Evolutionary conservation across 2,329 filamentous ascomycete genomes (phyloP).

Genomic region (Talaromyces sp.): DNA sequence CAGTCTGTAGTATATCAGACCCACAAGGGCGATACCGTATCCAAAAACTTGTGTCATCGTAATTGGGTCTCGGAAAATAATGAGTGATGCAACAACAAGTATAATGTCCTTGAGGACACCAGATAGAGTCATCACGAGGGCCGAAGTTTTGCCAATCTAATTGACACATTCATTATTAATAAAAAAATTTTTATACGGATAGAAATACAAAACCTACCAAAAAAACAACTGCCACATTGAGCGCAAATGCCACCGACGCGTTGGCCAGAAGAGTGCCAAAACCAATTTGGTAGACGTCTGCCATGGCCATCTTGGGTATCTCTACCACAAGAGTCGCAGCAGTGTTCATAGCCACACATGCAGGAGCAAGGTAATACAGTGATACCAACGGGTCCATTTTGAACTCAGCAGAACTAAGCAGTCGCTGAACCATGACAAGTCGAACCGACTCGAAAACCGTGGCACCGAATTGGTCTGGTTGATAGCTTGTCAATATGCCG

Average conservation of each 20-base stretch:
- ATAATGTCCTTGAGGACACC: conserved; percentile 86
- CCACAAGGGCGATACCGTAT: conserved; percentile 67
- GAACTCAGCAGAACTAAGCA: conserved; percentile 70
- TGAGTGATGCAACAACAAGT: conserved; percentile 68
- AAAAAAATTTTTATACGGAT: background rate
- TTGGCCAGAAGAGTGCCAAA: conserved; percentile 63
- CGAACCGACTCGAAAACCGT: conserved; percentile 77
- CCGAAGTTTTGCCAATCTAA: conserved; percentile 83
- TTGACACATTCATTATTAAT: conserved; percentile 1
- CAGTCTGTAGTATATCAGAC: conserved; percentile 64
- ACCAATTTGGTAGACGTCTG: conserved; percentile 62
- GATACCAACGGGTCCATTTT: conserved; percentile 87
- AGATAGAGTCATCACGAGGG: conserved; percentile 76
- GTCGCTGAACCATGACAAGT: conserved; percentile 77
- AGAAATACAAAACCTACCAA: conserved; percentile 54
- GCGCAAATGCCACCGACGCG: conserved; percentile 68
- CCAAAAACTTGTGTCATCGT: conserved; percentile 67
- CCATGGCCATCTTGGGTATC: conserved; percentile 59
- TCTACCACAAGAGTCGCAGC: conserved; percentile 64
- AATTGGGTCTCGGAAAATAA: conserved; percentile 72
- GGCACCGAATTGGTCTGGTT: conserved; percentile 60
- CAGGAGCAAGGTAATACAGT: conserved; percentile 83
- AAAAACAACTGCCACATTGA: conserved; percentile 83
- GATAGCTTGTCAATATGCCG: background rate
- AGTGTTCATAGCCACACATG: conserved; percentile 76